These are phyloP conservation scores for Calonectria honghensis DNA, from an alignment of 2,329 filamentous ascomycete genomes.

Conservation along the genomic window DNA sequence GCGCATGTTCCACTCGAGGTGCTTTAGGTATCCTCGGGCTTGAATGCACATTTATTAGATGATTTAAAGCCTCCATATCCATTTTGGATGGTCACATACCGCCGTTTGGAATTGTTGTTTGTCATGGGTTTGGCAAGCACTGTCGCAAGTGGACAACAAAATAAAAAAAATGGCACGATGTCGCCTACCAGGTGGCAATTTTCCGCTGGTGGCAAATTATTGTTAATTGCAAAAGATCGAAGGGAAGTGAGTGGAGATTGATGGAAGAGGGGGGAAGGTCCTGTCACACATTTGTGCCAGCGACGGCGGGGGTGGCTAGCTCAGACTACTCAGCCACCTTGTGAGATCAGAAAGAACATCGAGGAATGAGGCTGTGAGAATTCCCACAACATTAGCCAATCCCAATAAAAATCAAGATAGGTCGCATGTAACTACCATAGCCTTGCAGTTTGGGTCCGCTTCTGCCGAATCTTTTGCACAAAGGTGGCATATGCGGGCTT, in stretches of 20 bases:
- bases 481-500: neutral
- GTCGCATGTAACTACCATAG: neutral
- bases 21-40: neutral
- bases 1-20: neutral
- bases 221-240: neutral
- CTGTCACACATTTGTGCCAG: neutral
- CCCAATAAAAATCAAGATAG: neutral
- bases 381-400: neutral
- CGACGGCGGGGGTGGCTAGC: neutral
- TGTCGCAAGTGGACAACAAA: neutral
- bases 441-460: neutral
- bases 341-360: neutral
- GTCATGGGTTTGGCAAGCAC: neutral
- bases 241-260: neutral
- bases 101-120: neutral
- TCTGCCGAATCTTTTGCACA: neutral
- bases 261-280: neutral
- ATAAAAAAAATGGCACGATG: neutral
- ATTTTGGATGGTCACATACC: neutral
- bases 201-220: neutral
- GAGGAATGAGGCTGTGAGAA: too few relatives aligned
- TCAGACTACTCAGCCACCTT: neutral
- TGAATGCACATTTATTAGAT: neutral
- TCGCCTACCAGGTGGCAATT: neutral
- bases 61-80: neutral